Evolutionary conservation across 2,329 filamentous ascomycete genomes (phyloP).

Genomic region (Calonectria naviculata): DNA sequence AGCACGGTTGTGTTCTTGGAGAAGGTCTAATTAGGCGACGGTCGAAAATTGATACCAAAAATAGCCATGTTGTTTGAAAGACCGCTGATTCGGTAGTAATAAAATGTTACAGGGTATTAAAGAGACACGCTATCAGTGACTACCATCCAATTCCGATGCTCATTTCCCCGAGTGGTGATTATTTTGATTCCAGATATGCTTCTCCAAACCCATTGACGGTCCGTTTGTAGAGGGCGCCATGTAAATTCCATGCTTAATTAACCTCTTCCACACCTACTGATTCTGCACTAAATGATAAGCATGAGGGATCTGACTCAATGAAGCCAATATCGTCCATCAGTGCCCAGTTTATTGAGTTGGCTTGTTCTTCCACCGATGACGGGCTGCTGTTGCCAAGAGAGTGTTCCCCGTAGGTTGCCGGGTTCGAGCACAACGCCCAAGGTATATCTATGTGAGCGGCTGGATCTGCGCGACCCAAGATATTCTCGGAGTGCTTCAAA

Average conservation of each 20-base stretch:
- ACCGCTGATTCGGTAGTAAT: neutral
- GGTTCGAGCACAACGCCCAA: slow-evolving; percentile 15
- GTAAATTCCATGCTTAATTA: neutral
- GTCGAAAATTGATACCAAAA: neutral
- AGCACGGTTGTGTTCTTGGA: slow-evolving; percentile 68
- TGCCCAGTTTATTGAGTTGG: neutral
- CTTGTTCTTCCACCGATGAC: neutral
- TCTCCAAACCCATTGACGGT: neutral
- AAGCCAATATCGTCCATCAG: neutral
- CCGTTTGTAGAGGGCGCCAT: neutral
- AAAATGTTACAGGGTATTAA: neutral
- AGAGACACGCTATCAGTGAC: neutral
- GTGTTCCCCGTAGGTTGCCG: neutral
- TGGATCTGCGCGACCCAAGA: slow-evolving; percentile 26
- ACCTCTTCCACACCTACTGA: neutral
- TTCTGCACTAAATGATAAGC: neutral
- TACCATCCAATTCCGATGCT: neutral
- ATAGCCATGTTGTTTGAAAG: neutral
- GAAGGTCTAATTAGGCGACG: slow-evolving; percentile 37
- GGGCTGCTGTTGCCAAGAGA: slow-evolving; percentile 25
- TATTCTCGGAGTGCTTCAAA: slow-evolving; percentile 35
- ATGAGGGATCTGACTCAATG: neutral
- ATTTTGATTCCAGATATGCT: neutral
- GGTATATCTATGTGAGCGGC: slow-evolving; percentile 20
- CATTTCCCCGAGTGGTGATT: neutral